Conservation (phyloP, 768 basidiomycete genomes). For the Mycena indigotica region DNA sequence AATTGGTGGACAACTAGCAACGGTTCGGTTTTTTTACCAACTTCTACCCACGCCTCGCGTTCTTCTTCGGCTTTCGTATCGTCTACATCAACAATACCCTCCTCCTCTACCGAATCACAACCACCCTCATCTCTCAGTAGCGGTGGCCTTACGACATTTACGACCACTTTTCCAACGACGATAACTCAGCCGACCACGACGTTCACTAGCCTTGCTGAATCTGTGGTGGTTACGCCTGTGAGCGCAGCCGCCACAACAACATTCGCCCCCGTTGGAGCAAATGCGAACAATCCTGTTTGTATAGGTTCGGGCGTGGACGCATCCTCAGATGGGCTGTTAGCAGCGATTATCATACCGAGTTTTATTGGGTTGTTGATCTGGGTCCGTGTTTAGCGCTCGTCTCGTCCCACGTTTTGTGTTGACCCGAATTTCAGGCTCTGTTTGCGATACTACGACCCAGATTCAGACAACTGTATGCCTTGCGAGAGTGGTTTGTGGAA, state of each 20-base stretch:
- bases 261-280: not conserved
- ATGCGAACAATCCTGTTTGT: slow-evolving; percentile 45
- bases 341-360: slow-evolving; percentile 59
- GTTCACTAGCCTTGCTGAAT: slow-evolving; percentile 17
- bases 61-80: not conserved
- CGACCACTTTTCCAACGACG: slow-evolving; percentile 16
- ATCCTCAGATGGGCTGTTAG: slow-evolving; percentile 60
- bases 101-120: not conserved
- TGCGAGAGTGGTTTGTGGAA: slow-evolving; percentile 78
- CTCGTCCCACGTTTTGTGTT: not conserved
- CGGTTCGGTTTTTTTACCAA: slow-evolving; percentile 20
- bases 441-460: slow-evolving; percentile 72
- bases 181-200: slow-evolving; percentile 14
- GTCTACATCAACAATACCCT: not conserved
- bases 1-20: slow-evolving; percentile 22
- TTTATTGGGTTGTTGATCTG: slow-evolving; percentile 65
- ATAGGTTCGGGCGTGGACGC: slow-evolving; percentile 68
- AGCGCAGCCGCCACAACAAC: slow-evolving; percentile 10
- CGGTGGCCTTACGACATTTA: slow-evolving; percentile 15
- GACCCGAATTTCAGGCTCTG: slow-evolving; percentile 44
- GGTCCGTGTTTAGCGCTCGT: slow-evolving; percentile 45
- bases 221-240: slow-evolving; percentile 12
- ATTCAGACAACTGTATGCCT: slow-evolving; percentile 69
- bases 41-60: slow-evolving; percentile 2
- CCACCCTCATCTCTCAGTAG: not conserved